Conservation (phyloP, 2,329 filamentous ascomycete species). For the Colletotrichum shisoi region DNA sequence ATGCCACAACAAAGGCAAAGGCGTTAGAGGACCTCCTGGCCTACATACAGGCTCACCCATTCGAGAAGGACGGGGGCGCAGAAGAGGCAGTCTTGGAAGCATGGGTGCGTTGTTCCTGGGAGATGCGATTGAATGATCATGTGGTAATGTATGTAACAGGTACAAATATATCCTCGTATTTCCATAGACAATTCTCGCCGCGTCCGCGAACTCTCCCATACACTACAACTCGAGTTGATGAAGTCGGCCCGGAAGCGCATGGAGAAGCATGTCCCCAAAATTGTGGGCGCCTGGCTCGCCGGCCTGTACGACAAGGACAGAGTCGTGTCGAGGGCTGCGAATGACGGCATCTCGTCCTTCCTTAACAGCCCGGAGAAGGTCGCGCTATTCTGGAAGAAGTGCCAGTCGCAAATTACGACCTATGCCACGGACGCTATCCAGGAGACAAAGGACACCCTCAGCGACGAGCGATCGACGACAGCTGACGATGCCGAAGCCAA, state of each 20-base stretch:
- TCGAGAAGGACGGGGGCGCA: conserved; percentile 65
- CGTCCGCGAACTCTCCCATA: conserved; percentile 86
- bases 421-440: conserved; percentile 82
- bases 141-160: conserved; percentile 62
- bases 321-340: conserved; percentile 76
- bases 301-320: conserved; percentile 88
- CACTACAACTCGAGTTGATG: conserved; percentile 70
- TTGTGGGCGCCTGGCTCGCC: conserved; percentile 89
- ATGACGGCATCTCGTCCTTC: conserved; percentile 76
- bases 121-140: conserved; percentile 45
- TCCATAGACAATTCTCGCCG: conserved; percentile 89
- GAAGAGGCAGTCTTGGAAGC: conserved; percentile 86
- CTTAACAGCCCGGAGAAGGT: conserved; percentile 83
- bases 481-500: conserved; percentile 86
- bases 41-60: conserved; percentile 65
- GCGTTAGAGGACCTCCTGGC: conserved; percentile 84
- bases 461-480: conserved; percentile 85
- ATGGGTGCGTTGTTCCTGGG: conserved; percentile 70
- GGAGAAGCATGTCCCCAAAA: conserved; percentile 76
- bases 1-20: conserved; percentile 89
- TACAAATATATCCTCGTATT: conserved; percentile 83
- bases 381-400: conserved; percentile 78
- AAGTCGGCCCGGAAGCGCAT: conserved; percentile 79
- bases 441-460: conserved; percentile 82
- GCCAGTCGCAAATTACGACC: conserved; percentile 80